Evolutionary conservation across 2,329 filamentous ascomycete species (phyloP).

Genomic region (Botryosphaeria dothidea): DNA sequence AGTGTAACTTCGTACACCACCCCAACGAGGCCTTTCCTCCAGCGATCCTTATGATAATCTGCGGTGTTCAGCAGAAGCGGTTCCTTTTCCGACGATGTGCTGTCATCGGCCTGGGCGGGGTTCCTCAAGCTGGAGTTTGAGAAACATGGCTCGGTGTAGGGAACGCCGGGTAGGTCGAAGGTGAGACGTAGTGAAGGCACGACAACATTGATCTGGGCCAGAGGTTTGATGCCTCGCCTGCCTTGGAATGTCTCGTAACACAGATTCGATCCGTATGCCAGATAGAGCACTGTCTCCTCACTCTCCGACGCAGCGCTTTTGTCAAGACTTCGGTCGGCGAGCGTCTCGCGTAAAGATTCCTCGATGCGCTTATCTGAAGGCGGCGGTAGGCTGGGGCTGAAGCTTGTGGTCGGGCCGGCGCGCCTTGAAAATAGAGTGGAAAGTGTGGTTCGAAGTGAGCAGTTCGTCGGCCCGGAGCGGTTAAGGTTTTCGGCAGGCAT

Average conservation of each 20-base stretch:
- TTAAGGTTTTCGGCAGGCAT: neutral
- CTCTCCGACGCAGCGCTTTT: neutral
- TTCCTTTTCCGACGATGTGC: slow-evolving; percentile 31
- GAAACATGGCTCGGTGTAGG: slow-evolving; percentile 90
- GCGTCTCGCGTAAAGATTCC: neutral
- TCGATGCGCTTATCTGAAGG: neutral
- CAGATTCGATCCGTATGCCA: slow-evolving; percentile 89
- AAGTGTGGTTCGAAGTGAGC: neutral
- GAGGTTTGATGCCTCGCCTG: slow-evolving; percentile 73
- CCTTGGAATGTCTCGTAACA: slow-evolving; percentile 77
- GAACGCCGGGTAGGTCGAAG: slow-evolving; percentile 83
- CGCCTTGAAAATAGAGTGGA: neutral
- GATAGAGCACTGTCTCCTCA: slow-evolving; percentile 37
- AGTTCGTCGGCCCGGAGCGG: neutral
- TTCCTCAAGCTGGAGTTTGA: slow-evolving; percentile 72
- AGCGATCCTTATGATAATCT: slow-evolving; percentile 58
- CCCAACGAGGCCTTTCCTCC: slow-evolving; percentile 83
- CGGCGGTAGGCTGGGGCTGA: neutral
- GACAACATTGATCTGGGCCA: slow-evolving; percentile 79
- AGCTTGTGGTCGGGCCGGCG: neutral
- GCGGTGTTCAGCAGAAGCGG: slow-evolving; percentile 26
- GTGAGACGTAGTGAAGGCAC: slow-evolving; percentile 76
- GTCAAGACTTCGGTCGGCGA: neutral
- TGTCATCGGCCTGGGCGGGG: slow-evolving; percentile 25
- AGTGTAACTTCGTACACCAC: slow-evolving; percentile 93